Conservation (phyloP, 441 rosid genomes). For the Euphorbia celastroides region DNA sequence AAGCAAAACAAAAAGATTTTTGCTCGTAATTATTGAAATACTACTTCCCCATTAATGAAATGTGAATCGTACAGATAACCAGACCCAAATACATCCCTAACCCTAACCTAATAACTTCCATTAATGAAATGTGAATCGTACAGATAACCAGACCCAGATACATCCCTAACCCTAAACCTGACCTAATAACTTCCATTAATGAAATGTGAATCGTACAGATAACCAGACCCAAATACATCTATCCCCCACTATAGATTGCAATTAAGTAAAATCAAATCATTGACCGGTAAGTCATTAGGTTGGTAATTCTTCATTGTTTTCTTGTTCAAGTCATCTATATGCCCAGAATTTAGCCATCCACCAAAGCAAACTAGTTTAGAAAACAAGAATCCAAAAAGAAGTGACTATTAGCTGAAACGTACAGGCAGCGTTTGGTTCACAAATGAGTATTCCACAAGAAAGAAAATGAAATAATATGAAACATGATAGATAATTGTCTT, state of each 20-base stretch:
- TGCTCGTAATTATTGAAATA: not conserved
- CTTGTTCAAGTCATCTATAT: not conserved
- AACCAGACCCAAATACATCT: not conserved
- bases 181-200: no score
- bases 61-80: not conserved
- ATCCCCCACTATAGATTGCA: not conserved
- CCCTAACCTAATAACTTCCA: no score
- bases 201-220: not conserved
- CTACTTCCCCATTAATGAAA: not conserved
- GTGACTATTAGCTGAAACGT: conserved; percentile 3
- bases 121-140: not conserved
- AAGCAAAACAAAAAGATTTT: not conserved
- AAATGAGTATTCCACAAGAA: no score
- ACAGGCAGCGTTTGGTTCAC: no score
- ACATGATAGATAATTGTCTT: no score
- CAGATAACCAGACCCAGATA: no score
- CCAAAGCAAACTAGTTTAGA: not conserved
- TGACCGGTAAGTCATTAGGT: not conserved
- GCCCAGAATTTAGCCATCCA: conserved; percentile 4
- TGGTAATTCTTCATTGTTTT: not conserved
- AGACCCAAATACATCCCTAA: no score
- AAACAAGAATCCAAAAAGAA: no score
- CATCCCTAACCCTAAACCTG: no score
- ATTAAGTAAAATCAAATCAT: not conserved
- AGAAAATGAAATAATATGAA: no score